Conservation (phyloP, 495 filamentous ascomycete genomes). For the Geopyxis carbonaria region DNA sequence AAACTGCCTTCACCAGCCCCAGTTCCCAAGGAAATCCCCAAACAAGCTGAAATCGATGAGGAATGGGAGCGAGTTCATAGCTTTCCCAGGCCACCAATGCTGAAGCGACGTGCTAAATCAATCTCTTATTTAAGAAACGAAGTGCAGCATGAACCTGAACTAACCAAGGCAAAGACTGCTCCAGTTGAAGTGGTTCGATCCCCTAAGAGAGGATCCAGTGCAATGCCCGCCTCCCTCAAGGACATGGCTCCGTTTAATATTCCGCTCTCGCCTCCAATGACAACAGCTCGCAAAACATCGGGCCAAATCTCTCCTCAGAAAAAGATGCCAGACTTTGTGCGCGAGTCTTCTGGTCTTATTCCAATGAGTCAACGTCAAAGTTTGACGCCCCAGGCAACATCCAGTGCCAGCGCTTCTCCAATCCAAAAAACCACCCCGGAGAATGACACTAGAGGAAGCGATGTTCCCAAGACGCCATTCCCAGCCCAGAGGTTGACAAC, state of each 20-base stretch:
- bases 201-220: neutral
- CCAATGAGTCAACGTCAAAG: slow-evolving; percentile 5
- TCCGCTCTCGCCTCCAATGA: slow-evolving; percentile 4
- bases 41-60: neutral
- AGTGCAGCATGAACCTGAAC: too few species aligned
- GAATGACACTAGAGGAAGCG: slow-evolving; percentile 1
- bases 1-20: neutral
- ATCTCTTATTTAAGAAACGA: neutral
- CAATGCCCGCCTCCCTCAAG: slow-evolving; percentile 11
- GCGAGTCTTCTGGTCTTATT: slow-evolving; percentile 14
- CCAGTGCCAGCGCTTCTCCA: too few species aligned
- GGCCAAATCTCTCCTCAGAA: neutral
- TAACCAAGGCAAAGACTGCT: neutral
- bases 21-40: neutral
- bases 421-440: slow-evolving; percentile 1
- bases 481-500: too few species aligned
- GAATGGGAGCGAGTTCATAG: neutral
- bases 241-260: slow-evolving; percentile 20
- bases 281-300: neutral
- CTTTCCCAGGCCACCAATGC: neutral
- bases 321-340: slow-evolving; percentile 15
- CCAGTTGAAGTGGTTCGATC: neutral
- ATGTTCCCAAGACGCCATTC: too few species aligned
- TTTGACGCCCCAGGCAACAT: too few species aligned
- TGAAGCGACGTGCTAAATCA: slow-evolving; percentile 2